Percentiles rank a stretch among this genome's conserved stretches.
These are phyloP conservation scores for Taphrina populina DNA, from an alignment of 1,139 yeast genomes.

Conservation along the genomic window DNA sequence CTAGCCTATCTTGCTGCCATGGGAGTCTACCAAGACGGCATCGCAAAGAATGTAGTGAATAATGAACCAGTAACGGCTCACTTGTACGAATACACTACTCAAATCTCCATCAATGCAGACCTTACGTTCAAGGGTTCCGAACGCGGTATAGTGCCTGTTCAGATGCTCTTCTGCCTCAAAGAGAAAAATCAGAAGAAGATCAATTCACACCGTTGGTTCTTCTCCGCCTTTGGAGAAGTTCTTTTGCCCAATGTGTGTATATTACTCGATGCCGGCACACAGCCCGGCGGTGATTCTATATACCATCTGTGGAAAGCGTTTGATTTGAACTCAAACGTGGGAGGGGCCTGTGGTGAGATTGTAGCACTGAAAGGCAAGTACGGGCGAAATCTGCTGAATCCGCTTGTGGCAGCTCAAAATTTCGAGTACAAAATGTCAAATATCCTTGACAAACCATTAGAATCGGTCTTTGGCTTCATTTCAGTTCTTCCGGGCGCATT, in stretches of 20 bases:
- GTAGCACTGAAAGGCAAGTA: slow-evolving; percentile 64
- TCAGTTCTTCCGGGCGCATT: slow-evolving; percentile 84
- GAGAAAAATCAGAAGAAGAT: slow-evolving; percentile 73
- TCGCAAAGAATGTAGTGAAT: slow-evolving; percentile 74
- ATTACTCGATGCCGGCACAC: slow-evolving; percentile 76
- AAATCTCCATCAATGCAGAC: slow-evolving; percentile 68
- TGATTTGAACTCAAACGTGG: slow-evolving; percentile 65
- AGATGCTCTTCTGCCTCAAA: slow-evolving; percentile 71
- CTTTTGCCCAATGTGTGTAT: slow-evolving; percentile 69
- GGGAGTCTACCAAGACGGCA: slow-evolving; percentile 78
- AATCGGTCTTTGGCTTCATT: slow-evolving; percentile 77
- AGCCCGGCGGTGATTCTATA: slow-evolving; percentile 69
- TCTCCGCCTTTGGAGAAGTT: slow-evolving; percentile 73
- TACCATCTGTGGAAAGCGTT: slow-evolving; percentile 75
- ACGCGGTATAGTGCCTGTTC: slow-evolving; percentile 65
- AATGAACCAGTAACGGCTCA: slow-evolving; percentile 69
- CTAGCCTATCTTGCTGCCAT: slow-evolving; percentile 65
- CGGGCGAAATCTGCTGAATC: slow-evolving; percentile 59
- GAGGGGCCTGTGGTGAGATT: slow-evolving; percentile 88
- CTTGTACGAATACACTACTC: slow-evolving; percentile 74
- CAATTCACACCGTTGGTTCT: slow-evolving; percentile 82
- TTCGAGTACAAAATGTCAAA: slow-evolving; percentile 82
- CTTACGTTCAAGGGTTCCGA: slow-evolving; percentile 56
- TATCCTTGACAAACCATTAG: slow-evolving; percentile 79
- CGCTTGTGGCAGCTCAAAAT: slow-evolving; percentile 79